These are phyloP conservation scores for Nicotiana attenuata DNA, from an alignment of 257 asterid species.

Conservation along the genomic window DNA sequence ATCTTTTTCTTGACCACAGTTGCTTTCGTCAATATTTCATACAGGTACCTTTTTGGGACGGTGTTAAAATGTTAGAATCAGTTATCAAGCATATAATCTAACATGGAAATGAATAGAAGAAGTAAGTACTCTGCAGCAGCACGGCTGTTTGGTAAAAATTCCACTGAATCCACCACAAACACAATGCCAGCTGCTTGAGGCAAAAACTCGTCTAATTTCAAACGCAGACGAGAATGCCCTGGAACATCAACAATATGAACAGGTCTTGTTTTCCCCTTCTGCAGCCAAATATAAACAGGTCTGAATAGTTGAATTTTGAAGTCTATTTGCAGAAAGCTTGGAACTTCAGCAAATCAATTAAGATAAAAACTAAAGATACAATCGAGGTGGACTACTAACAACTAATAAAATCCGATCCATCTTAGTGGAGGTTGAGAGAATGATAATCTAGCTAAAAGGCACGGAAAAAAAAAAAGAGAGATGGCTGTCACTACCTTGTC, in stretches of 20 bases:
- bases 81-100: not conserved
- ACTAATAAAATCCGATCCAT: not conserved
- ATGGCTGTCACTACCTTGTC: constrained; percentile 39
- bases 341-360: not conserved
- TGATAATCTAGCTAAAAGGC: not conserved
- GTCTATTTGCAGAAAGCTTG: not conserved
- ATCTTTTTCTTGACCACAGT: constrained; percentile 60
- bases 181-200: constrained; percentile 65
- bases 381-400: not conserved
- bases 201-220: constrained; percentile 67
- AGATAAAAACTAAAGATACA: not conserved
- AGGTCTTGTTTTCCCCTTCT: constrained; percentile 65
- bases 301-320: not conserved
- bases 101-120: not conserved
- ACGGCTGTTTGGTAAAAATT: constrained; percentile 65
- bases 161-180: constrained; percentile 77
- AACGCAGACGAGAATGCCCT: constrained; percentile 72
- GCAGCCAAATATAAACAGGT: constrained; percentile 19
- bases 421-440: not conserved
- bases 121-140: constrained; percentile 64
- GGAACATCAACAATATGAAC: constrained; percentile 79
- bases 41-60: constrained; percentile 51
- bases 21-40: constrained; percentile 68
- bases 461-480: not conserved
- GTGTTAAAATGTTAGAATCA: not conserved